Evolutionary conservation across 75 land plant species (phyloP).

Genomic region (Adiantum capillusveneris): DNA sequence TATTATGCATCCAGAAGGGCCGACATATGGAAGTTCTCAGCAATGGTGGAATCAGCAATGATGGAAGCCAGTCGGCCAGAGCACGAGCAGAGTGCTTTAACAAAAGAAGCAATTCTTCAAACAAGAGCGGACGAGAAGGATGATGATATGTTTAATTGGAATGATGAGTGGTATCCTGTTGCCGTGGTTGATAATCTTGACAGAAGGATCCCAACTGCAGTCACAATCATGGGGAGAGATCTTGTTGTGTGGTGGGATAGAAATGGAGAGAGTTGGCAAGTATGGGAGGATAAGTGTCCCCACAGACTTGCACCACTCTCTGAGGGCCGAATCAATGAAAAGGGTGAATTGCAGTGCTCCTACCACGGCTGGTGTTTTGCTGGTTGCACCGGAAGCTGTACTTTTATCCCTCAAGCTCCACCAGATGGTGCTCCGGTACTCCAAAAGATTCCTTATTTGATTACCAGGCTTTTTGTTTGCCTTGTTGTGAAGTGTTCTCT

Average conservation of each 20-base stretch:
- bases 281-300: slow-evolving; percentile 51
- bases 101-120: no score
- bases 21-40: no score
- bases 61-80: no score
- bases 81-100: no score
- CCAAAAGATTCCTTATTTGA: no score
- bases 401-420: slow-evolving; percentile 46
- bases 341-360: slow-evolving; percentile 50
- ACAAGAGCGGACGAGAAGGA: no score
- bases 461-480: no score
- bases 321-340: slow-evolving; percentile 46
- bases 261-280: slow-evolving; percentile 35
- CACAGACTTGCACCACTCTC: slow-evolving; percentile 65
- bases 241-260: slow-evolving; percentile 66
- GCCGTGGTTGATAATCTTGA: slow-evolving; percentile 46
- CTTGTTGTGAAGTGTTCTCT: no score
- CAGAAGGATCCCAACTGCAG: slow-evolving; percentile 39
- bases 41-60: no score
- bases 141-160: slow-evolving; percentile 45
- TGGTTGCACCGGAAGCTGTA: slow-evolving; percentile 33
- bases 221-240: slow-evolving; percentile 41
- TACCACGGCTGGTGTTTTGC: slow-evolving; percentile 69
- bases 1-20: no score
- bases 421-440: slow-evolving; percentile 34
- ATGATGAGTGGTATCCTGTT: slow-evolving; percentile 45